Evolutionary conservation across 2,329 filamentous ascomycete genomes (phyloP), one percentile per base, ranked within the genome.

Genomic region (Monilinia fructicola): DNA sequence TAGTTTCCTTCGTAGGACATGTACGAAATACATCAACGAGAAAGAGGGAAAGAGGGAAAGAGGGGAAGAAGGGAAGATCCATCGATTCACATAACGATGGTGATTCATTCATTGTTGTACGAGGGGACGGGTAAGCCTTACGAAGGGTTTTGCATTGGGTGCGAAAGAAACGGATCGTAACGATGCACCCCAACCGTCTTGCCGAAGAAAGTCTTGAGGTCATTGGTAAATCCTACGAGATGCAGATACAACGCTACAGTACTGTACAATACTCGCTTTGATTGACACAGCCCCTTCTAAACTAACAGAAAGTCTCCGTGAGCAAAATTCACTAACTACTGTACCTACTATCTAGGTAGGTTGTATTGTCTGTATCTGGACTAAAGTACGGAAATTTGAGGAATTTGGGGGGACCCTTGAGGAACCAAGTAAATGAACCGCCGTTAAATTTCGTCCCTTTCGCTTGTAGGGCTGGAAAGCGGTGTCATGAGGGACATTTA

Each of bases 171-270:
- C 28, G 44, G 56, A 60, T 50, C 28, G 44, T 50, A 50, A 50
- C 56, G 56, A 46, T 35, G 28, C 44, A 48, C 55, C n/a, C 16
- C 14, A 16, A 54, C 31, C 31, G 44, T 23, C 21, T 6, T 48
- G 56, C 28, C 42, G 56, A 38, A 48, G 44, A 38, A 54, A 35
- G 16, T 23, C 28, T 18, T 12, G 2, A 48, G 28, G 7, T 21
- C 18, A 60, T 50, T 60, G 56, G 56, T 31, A 21, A 26, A 23
- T 59, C 21, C 56, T 60, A 60, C 56, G 56, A 60, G 42, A 50
- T 48, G 28, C 12, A 14, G n/a, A 54, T 18, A 28, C 56, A 46
- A 21, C 12, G 2, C 21, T 40, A 26, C 31, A 35, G 31, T 35
- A 35, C 9, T n/a, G n/a, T n/a, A n/a, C n/a, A 11, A 59, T n/a